Evolutionary conservation across 306 rosid species (phyloP), one percentile per base, ranked within the genome.

Genomic region (Gastrolobium bilobum): DNA sequence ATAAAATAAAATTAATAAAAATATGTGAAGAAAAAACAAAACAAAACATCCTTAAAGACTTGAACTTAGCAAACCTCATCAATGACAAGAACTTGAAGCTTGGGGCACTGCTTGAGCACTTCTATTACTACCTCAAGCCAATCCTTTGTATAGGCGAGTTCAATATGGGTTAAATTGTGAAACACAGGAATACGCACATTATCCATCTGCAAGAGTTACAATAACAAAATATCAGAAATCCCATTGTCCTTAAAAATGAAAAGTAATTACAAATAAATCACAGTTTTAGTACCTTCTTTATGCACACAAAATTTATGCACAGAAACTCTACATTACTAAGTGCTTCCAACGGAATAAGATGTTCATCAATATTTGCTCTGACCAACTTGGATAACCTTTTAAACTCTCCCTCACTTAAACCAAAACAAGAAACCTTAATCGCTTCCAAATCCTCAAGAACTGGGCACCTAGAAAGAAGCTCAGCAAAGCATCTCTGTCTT

Each of bases 401-500:
- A 10, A 47, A 7, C 11, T 4, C 4, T 3, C 15, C 44, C 37
- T 0, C 14, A 4, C 2, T 0, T 6, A 2, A 8, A 30, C 2
- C 1, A 11, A 5, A 2, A 0, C 0, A 20, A 0, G 13, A 53
- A 2, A 5, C 0, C 4, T 1, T 20, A 0, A 0, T n/a, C 7
- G 48, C 1, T 4, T 26, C 4, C 38, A 67, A 14, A 1, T 80
- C 29, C 34, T 67, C 75, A 0, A 81, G 57, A 47, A 74, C 0
- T 2, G 76, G 43, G 48, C 64, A 67, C 0, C 10, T 3, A 11
- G 9, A 35, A 1, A 67, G 8, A 57, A 67, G 6, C 29, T 46
- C 6, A 0, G 2, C 2, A 3, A 73, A 0, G n/a, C 2, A 2
- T 34, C 5, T 0, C 5, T 0, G 2, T 0, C n/a, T 0, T 6